Evolutionary conservation across 306 rosid genomes (phyloP).

Genomic region (Inga oerstediana): DNA sequence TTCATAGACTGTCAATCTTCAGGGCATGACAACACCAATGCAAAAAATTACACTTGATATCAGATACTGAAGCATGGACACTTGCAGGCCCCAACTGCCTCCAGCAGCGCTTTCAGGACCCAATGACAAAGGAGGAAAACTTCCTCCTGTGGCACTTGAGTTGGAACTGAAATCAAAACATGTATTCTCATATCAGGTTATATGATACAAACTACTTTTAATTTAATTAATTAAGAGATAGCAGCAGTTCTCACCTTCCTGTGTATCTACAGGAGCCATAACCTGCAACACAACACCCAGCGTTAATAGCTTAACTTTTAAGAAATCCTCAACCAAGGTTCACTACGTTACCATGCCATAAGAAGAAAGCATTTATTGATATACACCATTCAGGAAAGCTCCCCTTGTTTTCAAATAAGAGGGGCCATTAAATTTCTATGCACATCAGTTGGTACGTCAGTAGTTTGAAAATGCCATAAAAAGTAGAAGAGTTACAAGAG

Average conservation of each 20-base stretch:
- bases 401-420: background rate
- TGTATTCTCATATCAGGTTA: slow-evolving; percentile 15
- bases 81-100: slow-evolving; percentile 50
- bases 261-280: slow-evolving; percentile 73
- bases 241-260: slow-evolving; percentile 70
- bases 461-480: slow-evolving; percentile 17
- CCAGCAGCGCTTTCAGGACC: slow-evolving; percentile 53
- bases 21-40: slow-evolving; percentile 44
- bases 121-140: slow-evolving; percentile 49
- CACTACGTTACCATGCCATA: background rate
- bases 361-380: background rate
- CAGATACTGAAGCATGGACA: slow-evolving; percentile 45
- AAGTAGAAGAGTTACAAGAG: slow-evolving; percentile 9
- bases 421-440: background rate
- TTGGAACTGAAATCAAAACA: slow-evolving; percentile 61
- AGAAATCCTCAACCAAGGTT: slow-evolving; percentile 6
- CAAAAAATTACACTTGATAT: slow-evolving; percentile 38
- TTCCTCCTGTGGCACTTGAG: slow-evolving; percentile 45
- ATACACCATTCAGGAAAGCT: background rate
- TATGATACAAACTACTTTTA: background rate
- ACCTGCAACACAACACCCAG: slow-evolving; percentile 57
- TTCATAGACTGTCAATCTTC: slow-evolving; percentile 21
- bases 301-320: background rate
- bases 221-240: background rate
- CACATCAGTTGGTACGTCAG: background rate